Conservation (phyloP, 176 grass and related monocot genomes). For the Phoenix roebelenii region DNA sequence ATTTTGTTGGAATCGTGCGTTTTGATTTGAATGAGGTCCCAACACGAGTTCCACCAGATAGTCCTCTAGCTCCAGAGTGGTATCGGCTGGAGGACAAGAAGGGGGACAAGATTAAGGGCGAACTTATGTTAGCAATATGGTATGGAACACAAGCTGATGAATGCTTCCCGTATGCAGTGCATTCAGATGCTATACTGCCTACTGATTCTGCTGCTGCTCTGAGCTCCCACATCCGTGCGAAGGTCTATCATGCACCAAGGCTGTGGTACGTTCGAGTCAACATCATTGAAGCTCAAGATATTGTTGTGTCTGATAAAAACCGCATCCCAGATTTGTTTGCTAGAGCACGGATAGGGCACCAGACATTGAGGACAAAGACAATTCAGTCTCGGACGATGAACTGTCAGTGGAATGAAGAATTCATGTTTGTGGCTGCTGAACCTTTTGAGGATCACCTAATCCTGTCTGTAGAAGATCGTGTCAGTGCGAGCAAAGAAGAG, state of each 20-base stretch:
- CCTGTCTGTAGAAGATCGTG: slow-evolving; percentile 59
- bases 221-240: slow-evolving; percentile 53
- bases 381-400: slow-evolving; percentile 52
- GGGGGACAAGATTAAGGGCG: slow-evolving; percentile 59
- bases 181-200: slow-evolving; percentile 42
- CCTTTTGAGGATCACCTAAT: slow-evolving; percentile 77
- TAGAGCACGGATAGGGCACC: slow-evolving; percentile 47
- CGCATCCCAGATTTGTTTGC: slow-evolving; percentile 51
- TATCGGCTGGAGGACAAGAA: slow-evolving; percentile 75
- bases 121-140: slow-evolving; percentile 96
- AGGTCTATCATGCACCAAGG: slow-evolving; percentile 73
- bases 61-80: slow-evolving; percentile 86
- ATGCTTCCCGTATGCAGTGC: slow-evolving; percentile 59
- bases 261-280: slow-evolving; percentile 85
- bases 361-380: slow-evolving; percentile 41
- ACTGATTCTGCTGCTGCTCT: slow-evolving; percentile 28
- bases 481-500: slow-evolving; percentile 57
- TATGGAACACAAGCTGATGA: slow-evolving; percentile 88
- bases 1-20: slow-evolving; percentile 41
- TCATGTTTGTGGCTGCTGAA: slow-evolving; percentile 82
- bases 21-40: slow-evolving; percentile 78
- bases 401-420: slow-evolving; percentile 73
- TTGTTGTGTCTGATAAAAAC: slow-evolving; percentile 36
- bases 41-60: slow-evolving; percentile 72
- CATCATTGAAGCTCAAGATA: slow-evolving; percentile 69